Evolutionary conservation across 352 stramenopile genomes (phyloP), one percentile per base, ranked within the genome.

Genomic region (Phytophthora syringae): DNA sequence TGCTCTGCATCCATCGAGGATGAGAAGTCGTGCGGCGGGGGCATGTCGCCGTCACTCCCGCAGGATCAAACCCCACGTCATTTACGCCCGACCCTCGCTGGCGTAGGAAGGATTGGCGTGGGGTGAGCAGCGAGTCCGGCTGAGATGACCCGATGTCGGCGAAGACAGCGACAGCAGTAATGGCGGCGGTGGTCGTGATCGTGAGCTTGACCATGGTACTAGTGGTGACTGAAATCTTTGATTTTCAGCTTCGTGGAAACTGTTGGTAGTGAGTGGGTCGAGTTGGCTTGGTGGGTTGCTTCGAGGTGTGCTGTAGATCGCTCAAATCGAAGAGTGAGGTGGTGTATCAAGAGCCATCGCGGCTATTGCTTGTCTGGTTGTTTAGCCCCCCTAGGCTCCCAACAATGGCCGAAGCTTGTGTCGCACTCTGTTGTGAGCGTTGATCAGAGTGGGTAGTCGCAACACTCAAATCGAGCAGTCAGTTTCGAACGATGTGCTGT

Each of bases 121-220:
- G 30, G 30, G 30, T 11, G 15, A 37, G 45, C 16, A n/a, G 45
- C 16, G 45, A 52, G 16, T 52, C 16, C 25, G 45, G 16, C 9
- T 52, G 45, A 7, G 25, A 24, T 1, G n/a, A 34, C 18, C 45
- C 45, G 16, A 40, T 11, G 7, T 39, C 45, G 45, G 25, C 45
- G 25, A 52, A 25, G 27, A 24, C 25, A n/a, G 45, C 25, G n/a
- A 25, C 27, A 40, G 45, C 45, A 21, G 25, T 10, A 15, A 52
- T 39, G 45, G n/a, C 45, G 24, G 45, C 45, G 21, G 45, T n/a
- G 45, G 39, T 16, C 2, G 45, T 39, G 45, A 39, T 12, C 3
- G 44, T 39, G 44, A 52, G 44, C 25, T 52, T 52, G 44, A 52
- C 45, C 45, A 52, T 52, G 25, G 12, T 16, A 25, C 16, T 13